A percentile compares a stretch with the other conserved stretches of the same genome.
These are phyloP conservation scores for Fragaria iinumae DNA, from an alignment of 306 rosid species.

Conservation along the genomic window DNA sequence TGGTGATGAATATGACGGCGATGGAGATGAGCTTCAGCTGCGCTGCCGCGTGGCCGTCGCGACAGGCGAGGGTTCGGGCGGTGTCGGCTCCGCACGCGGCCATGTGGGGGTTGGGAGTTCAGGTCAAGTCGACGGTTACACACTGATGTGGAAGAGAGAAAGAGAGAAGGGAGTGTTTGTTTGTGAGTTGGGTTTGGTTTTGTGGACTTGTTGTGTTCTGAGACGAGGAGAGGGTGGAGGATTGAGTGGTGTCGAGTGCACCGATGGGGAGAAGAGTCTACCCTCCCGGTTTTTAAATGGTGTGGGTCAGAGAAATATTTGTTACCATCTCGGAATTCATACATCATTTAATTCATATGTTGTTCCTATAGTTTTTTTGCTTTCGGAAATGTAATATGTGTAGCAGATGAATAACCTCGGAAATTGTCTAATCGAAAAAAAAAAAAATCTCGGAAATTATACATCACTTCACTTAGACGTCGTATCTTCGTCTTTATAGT, in stretches of 20 bases:
- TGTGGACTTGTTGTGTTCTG: not conserved
- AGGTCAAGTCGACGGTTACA: not conserved
- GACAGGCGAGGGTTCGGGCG: slow-evolving; percentile 46
- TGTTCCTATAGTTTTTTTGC: no score
- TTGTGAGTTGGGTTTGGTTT: not conserved
- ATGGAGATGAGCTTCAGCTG: slow-evolving; percentile 64
- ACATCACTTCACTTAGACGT: no score
- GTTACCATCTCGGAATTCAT: no score
- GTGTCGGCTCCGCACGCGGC: slow-evolving; percentile 46
- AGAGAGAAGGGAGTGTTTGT: not conserved
- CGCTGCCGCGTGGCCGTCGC: slow-evolving; percentile 62
- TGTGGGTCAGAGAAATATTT: not conserved
- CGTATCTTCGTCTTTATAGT: no score
- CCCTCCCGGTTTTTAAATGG: not conserved
- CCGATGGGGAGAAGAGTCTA: not conserved
- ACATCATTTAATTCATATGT: no score
- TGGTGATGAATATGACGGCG: slow-evolving; percentile 68
- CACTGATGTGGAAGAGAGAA: not conserved
- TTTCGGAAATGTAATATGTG: no score
- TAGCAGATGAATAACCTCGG: no score
- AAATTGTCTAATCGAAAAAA: no score
- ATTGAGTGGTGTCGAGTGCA: slow-evolving; percentile 2
- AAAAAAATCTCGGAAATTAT: no score
- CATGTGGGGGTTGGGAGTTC: slow-evolving; percentile 24
- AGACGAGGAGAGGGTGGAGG: not conserved